Base-by-base conservation (phyloP, 1,284 basidiomycete species). In the Pseudozyma pruni region DNA sequence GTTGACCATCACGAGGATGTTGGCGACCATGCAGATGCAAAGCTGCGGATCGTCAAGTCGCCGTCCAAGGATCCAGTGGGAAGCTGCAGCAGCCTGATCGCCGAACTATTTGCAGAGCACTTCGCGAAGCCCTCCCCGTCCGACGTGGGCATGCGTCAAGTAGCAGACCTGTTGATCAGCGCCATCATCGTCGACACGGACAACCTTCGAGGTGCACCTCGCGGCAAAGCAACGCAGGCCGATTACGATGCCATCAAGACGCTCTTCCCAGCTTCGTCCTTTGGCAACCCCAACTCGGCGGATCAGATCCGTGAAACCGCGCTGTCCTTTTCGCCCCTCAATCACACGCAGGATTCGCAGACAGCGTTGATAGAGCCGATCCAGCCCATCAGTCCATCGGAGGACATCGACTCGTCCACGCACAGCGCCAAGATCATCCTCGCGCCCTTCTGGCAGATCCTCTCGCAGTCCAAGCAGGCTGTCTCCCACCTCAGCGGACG, bases 1-100 rank as follows among this genome's bases (percentile, higher is more conserved):
- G 84, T 98, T n/a, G 95, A 98, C 82, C 95, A 98, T 81, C 94
- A 98, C 82, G 89, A 87, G 38, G 94, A 98, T 83, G 94, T 94
- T 72, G 86, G 87, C 0, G 84, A 86, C 3, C 88, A 95, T 80
- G 79, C 79, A 6, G 55, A 75, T 32, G 86, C 77, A 16, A 41
- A 54, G 19, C 37, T 80, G 50, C 53, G 79, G 10, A 64, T 78
- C 32, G 48, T 81, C 54, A 57, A 67, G 39, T 48, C 75, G 29
- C 70, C 79, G 1, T 56, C 68, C 31, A 45, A 55, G n/a, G 55
- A 73, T 8, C 74, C 77, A 3, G 70, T 78, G 4, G 75, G 73
- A 16, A 73, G 73, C 31, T 67, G 70, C 17, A 54, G 60, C 44
- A 75, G 70, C 32, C 13, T 77, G 25, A 52, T 77, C 20, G 66